phyloP scores from a whole-genome alignment of 352 stramenopile genomes.

The Phytophthora melonis region DNA sequence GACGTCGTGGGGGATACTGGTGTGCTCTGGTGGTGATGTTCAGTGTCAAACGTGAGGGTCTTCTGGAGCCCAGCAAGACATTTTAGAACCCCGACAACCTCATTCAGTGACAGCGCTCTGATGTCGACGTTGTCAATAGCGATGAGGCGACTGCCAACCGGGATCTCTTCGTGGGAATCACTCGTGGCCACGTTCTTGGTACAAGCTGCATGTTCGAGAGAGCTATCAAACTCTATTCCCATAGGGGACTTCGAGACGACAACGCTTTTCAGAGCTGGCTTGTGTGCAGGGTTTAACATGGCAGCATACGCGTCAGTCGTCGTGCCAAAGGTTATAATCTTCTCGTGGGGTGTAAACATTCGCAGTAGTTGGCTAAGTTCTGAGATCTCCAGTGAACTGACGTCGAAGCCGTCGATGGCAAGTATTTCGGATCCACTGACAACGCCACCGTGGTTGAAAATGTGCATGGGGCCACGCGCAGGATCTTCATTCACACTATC shows the following conservation, averaged over 20 bases:
- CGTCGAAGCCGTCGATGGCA: conserved; percentile 60
- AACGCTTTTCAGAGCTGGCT: conserved; percentile 24
- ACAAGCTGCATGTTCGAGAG: conserved; percentile 18
- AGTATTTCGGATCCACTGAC: conserved; percentile 59
- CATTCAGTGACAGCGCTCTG: conserved; percentile 41
- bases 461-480: conserved; percentile 39
- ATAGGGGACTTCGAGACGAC: conserved; percentile 34
- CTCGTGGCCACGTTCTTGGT: conserved; percentile 13
- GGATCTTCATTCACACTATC: conserved; percentile 53
- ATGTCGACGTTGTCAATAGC: conserved; percentile 60
- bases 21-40: not conserved
- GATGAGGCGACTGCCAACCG: conserved; percentile 55
- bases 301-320: conserved; percentile 42
- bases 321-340: conserved; percentile 70
- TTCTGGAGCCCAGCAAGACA: conserved; percentile 37
- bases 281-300: conserved; percentile 38
- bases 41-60: conserved; percentile 52
- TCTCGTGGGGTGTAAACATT: conserved; percentile 49
- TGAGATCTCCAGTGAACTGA: conserved; percentile 43
- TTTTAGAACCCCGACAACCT: conserved; percentile 47
- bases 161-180: conserved; percentile 34
- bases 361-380: conserved; percentile 52
- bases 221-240: conserved; percentile 47
- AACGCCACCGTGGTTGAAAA: conserved; percentile 58
- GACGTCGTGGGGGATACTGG: not conserved